phyloP scores from a whole-genome alignment of 345 rosid genomes.

The Kernera saxatilis region DNA sequence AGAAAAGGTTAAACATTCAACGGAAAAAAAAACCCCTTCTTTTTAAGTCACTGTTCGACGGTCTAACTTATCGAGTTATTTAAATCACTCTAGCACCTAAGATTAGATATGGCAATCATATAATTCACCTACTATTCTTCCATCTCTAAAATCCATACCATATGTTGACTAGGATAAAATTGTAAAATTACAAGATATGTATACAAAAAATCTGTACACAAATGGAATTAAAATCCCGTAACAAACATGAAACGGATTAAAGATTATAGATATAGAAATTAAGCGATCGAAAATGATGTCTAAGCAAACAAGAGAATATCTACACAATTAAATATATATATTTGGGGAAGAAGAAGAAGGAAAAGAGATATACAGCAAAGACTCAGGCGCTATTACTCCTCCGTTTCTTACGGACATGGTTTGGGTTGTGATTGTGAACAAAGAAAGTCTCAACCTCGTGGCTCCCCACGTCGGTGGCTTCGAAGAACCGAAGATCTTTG shows the following conservation, averaged over 20 bases:
- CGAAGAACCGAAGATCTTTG: conserved; percentile 30
- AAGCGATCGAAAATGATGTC: conserved; percentile 1
- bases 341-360: neutral
- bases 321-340: conserved; percentile 1
- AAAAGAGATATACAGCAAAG: neutral
- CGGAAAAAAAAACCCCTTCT: neutral
- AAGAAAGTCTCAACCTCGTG: conserved; percentile 32
- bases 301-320: neutral
- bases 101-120: neutral
- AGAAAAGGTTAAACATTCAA: no score
- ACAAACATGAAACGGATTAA: neutral
- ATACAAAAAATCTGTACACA: neutral
- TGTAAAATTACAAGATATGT: neutral
- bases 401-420: conserved; percentile 20
- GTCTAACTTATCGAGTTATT: neutral
- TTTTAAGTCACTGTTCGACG: neutral
- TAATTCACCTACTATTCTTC: conserved; percentile 5
- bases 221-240: neutral
- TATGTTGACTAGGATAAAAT: neutral
- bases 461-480: conserved; percentile 32
- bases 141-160: neutral
- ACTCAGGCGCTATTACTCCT: conserved; percentile 23
- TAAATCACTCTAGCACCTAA: neutral
- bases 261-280: conserved; percentile 6
- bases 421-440: conserved; percentile 14